Percentiles rank a stretch among this genome's conserved stretches.
phyloP scores from a whole-genome alignment of 441 rosid species.

The Euphorbia celastroides region DNA sequence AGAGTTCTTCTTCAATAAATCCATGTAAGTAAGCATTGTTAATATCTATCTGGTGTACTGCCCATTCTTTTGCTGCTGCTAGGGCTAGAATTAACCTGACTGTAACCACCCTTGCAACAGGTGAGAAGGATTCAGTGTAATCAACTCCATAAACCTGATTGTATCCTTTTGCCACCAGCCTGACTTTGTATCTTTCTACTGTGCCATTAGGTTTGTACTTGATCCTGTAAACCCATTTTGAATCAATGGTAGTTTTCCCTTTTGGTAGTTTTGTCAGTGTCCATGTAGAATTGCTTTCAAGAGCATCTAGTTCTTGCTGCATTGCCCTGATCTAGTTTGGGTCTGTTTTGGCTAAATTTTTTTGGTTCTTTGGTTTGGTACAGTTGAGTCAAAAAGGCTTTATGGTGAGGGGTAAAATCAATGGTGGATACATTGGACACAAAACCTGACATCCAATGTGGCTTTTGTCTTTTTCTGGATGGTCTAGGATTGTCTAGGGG shows the following conservation, averaged over 20 bases:
- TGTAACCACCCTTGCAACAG: neutral
- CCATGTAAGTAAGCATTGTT: neutral
- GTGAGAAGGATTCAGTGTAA: neutral
- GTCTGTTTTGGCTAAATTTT: no score
- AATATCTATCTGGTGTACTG: neutral
- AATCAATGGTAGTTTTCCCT: neutral
- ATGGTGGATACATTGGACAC: no score
- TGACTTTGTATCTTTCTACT: neutral
- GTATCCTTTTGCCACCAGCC: neutral
- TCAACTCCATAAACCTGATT: neutral
- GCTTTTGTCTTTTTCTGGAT: no score
- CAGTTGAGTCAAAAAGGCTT: no score
- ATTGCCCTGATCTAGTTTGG: no score
- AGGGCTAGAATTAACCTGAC: neutral
- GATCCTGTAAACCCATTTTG: neutral
- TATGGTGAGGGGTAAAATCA: no score
- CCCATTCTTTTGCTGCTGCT: neutral
- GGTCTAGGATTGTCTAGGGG: no score
- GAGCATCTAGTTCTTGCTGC: no score
- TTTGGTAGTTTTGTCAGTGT: neutral
- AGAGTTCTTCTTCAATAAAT: no score
- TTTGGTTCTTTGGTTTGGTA: no score
- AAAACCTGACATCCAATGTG: no score
- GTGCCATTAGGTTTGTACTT: neutral
- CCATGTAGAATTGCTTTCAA: neutral